phyloP scores from a whole-genome alignment of 2,329 filamentous ascomycete genomes.

The Botrytis squamosa region DNA sequence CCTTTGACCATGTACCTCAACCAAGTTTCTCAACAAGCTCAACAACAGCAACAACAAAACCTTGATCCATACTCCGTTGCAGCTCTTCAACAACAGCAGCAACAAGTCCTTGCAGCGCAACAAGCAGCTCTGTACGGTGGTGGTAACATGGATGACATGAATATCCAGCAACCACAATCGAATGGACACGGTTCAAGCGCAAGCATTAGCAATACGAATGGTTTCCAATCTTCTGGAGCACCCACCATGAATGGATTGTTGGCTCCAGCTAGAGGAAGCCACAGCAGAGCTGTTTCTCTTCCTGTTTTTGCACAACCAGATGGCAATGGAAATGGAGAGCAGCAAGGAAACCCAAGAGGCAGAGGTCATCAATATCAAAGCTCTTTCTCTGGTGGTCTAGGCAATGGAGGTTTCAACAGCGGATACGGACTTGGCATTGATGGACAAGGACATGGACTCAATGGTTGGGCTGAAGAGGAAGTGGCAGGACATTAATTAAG shows the following conservation, averaged over 20 bases:
- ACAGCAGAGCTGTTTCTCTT: constrained; percentile 76
- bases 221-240: constrained; percentile 50
- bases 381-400: constrained; percentile 47
- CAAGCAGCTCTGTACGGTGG: constrained; percentile 80
- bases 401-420: constrained; percentile 30
- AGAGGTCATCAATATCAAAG: constrained; percentile 66
- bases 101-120: constrained; percentile 69
- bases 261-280: constrained; percentile 65
- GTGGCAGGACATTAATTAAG: constrained; percentile 33
- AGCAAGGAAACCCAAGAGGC: constrained; percentile 38
- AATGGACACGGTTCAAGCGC: constrained; percentile 60
- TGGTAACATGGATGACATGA: constrained; percentile 57
- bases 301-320: constrained; percentile 65
- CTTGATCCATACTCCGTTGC: constrained; percentile 46
- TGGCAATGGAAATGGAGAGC: constrained; percentile 44
- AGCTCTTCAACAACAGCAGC: constrained; percentile 60
- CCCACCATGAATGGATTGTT: constrained; percentile 76
- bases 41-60: constrained; percentile 58
- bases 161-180: constrained; percentile 61
- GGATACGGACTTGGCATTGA: constrained; percentile 63
- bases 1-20: constrained; percentile 91
- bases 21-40: constrained; percentile 71
- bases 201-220: constrained; percentile 58
- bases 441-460: constrained; percentile 55
- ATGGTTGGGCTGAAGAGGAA: constrained; percentile 65